Percentiles rank a stretch among this genome's conserved stretches.
Evolutionary conservation across 1,139 yeast species (phyloP).

Genomic region (Wickerhamomyces sp.): DNA sequence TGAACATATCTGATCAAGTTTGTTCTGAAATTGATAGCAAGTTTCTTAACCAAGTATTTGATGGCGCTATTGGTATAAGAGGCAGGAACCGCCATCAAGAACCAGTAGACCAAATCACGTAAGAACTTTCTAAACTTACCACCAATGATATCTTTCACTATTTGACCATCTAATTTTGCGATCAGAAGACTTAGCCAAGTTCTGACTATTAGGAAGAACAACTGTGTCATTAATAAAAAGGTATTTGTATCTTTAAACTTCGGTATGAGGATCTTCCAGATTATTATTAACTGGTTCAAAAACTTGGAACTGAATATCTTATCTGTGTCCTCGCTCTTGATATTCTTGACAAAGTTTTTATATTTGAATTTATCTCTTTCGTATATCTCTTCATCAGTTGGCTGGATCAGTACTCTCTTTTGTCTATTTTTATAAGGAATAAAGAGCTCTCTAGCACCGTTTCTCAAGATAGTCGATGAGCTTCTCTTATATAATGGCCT

Average conservation of each 20-base stretch:
- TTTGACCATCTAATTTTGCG: conserved; percentile 88
- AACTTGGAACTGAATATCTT: conserved; percentile 59
- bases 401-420: conserved; percentile 33
- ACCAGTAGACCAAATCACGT: conserved; percentile 81
- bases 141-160: conserved; percentile 83
- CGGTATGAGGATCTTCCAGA: conserved; percentile 83
- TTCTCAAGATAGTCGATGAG: conserved; percentile 32
- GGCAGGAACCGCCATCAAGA: conserved; percentile 88
- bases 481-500: conserved; percentile 24
- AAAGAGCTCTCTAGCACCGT: conserved; percentile 55
- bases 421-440: conserved; percentile 36
- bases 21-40: conserved; percentile 82
- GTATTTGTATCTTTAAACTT: conserved; percentile 65
- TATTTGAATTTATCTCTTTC: conserved; percentile 35
- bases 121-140: conserved; percentile 74
- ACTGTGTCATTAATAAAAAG: conserved; percentile 62
- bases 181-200: conserved; percentile 86
- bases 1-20: conserved; percentile 82
- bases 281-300: conserved; percentile 65
- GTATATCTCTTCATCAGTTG: conserved; percentile 34
- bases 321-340: conserved; percentile 23
- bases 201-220: conserved; percentile 70
- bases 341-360: conserved; percentile 29
- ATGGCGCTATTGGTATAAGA: conserved; percentile 91
- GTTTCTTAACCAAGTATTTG: conserved; percentile 70